Evolutionary conservation across 495 filamentous ascomycete species (phyloP).

Genomic region (Usnea hakonensis): DNA sequence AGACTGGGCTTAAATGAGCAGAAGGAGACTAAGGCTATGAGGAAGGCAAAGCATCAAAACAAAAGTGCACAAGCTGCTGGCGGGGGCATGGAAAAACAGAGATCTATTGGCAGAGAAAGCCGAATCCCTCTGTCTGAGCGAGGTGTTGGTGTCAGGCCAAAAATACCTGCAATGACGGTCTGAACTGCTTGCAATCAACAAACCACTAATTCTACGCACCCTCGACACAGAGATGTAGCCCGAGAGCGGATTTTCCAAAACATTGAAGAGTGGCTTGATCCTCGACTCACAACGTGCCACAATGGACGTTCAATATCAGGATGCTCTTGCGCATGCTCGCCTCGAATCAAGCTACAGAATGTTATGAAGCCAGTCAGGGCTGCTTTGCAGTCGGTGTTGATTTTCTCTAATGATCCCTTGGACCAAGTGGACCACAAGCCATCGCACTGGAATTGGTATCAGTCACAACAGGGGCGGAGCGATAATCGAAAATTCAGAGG

Average conservation of each 20-base stretch:
- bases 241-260: neutral
- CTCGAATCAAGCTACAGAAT: neutral
- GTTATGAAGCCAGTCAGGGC: neutral
- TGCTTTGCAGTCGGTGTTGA: neutral
- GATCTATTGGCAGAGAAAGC: conserved; percentile 19
- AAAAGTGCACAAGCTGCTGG: conserved; percentile 36
- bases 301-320: neutral
- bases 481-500: neutral
- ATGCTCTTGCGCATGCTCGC: neutral
- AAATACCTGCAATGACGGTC: conserved; percentile 16
- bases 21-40: conserved; percentile 39
- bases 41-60: conserved; percentile 41
- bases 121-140: conserved; percentile 31
- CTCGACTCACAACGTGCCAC: neutral
- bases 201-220: neutral
- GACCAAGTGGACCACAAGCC: neutral
- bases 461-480: neutral
- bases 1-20: conserved; percentile 51
- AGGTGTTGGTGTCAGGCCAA: conserved; percentile 11
- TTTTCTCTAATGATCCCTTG: neutral
- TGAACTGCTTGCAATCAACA: neutral
- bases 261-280: neutral
- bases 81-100: conserved; percentile 27
- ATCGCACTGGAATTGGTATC: neutral
- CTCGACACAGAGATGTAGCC: neutral